phyloP scores from a whole-genome alignment of 1,284 basidiomycete genomes.

The Ceratobasidium sp. region DNA sequence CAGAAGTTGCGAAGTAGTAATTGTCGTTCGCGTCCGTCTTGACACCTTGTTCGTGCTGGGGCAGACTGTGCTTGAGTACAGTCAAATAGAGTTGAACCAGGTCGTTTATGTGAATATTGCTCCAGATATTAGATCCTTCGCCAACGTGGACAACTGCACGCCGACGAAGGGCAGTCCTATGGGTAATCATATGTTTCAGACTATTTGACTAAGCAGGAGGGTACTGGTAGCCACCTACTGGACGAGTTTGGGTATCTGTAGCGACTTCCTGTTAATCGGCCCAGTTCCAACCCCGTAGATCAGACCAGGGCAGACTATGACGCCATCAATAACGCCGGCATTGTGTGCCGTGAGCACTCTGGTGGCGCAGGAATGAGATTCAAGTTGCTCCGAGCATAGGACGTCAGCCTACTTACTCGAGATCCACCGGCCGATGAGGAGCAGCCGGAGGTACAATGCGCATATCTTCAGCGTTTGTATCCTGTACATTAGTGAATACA shows the following conservation, averaged over 20 bases:
- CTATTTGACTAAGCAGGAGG: not conserved
- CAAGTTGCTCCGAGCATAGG: not conserved
- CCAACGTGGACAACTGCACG: too few species aligned
- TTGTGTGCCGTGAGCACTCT: slow-evolving; percentile 12
- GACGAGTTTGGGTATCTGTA: slow-evolving; percentile 8
- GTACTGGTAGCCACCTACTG: not conserved
- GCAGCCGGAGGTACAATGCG: not conserved
- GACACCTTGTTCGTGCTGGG: not conserved
- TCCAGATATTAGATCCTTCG: not conserved
- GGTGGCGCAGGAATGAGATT: too few species aligned
- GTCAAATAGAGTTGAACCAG: slow-evolving; percentile 4
- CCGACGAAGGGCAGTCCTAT: too few species aligned
- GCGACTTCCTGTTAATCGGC: slow-evolving; percentile 6
- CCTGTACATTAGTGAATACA: not conserved
- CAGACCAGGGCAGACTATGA: slow-evolving; percentile 8
- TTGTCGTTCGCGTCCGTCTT: not conserved
- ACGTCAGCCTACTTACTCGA: not conserved
- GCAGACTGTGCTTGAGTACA: slow-evolving; percentile 2
- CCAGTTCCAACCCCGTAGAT: slow-evolving; percentile 16
- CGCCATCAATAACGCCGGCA: not conserved
- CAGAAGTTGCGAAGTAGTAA: not conserved
- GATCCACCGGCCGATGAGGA: slow-evolving; percentile 8
- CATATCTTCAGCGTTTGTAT: slow-evolving; percentile 16
- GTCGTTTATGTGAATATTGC: slow-evolving; percentile 7
- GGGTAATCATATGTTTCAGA: too few species aligned